Percentiles rank a stretch among this genome's conserved stretches.
Conservation (phyloP, 257 asterid species). For the Galeopsis tetrahit region DNA sequence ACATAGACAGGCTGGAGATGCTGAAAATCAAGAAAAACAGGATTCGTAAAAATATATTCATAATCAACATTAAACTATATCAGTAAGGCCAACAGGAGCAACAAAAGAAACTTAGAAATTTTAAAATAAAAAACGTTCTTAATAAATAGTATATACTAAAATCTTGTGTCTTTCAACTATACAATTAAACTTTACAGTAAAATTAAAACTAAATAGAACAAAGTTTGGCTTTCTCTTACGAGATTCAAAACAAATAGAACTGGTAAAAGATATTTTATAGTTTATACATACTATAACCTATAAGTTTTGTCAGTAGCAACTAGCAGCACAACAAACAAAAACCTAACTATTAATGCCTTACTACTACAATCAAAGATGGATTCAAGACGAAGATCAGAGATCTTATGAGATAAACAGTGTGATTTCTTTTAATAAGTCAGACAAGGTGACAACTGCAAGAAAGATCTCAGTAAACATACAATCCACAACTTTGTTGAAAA, state of each 20-base stretch:
- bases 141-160: neutral
- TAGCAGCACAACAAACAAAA: neutral
- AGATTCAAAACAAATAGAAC: neutral
- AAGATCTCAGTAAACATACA: neutral
- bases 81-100: conserved; percentile 19
- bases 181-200: neutral
- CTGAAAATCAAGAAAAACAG: neutral
- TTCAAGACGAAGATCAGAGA: neutral
- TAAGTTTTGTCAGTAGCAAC: neutral
- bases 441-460: neutral
- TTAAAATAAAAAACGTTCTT: neutral
- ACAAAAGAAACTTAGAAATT: neutral
- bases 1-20: conserved; percentile 3
- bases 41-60: neutral
- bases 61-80: neutral
- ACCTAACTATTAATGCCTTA: neutral
- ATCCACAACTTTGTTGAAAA: conserved; percentile 2
- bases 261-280: neutral
- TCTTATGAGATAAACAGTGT: neutral
- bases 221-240: neutral
- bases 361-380: neutral
- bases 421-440: neutral
- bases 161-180: neutral
- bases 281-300: neutral
- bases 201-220: neutral